Percentiles rank a stretch among this genome's conserved stretches.
Evolutionary conservation across 179 eudicot species (phyloP).

Genomic region (Nepenthes alata): DNA sequence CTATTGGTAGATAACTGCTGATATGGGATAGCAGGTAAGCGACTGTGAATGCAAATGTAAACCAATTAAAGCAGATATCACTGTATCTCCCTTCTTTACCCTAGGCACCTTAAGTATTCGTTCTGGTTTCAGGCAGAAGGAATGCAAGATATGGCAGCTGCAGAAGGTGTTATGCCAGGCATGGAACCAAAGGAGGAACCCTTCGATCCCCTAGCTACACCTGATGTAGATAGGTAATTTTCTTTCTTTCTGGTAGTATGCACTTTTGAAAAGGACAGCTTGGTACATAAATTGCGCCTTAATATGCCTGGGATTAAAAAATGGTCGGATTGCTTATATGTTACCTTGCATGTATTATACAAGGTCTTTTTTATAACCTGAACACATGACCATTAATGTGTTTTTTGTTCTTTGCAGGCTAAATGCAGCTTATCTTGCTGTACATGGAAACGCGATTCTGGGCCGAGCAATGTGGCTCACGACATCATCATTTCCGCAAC

Average conservation of each 20-base stretch:
- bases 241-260: background rate
- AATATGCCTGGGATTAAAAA: too few species aligned
- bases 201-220: constrained; percentile 83
- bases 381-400: background rate
- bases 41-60: too few species aligned
- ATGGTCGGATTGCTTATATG: too few species aligned
- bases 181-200: constrained; percentile 68
- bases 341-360: too few species aligned
- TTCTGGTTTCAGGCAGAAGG: constrained; percentile 46
- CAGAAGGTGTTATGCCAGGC: constrained; percentile 30
- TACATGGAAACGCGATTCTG: constrained; percentile 73
- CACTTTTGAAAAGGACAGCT: too few species aligned
- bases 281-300: too few species aligned
- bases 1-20: too few species aligned
- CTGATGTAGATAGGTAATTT: constrained; percentile 77
- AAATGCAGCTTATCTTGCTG: constrained; percentile 71
- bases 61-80: too few species aligned
- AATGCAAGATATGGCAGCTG: constrained; percentile 50
- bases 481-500: constrained; percentile 44
- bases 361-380: too few species aligned
- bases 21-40: too few species aligned
- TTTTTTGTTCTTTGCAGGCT: constrained; percentile 27
- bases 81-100: too few species aligned
- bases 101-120: too few species aligned
- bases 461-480: constrained; percentile 81